Evolutionary conservation across 306 rosid species (phyloP), one percentile per base, ranked within the genome.

Genomic region (Fragaria nilgerrensis): DNA sequence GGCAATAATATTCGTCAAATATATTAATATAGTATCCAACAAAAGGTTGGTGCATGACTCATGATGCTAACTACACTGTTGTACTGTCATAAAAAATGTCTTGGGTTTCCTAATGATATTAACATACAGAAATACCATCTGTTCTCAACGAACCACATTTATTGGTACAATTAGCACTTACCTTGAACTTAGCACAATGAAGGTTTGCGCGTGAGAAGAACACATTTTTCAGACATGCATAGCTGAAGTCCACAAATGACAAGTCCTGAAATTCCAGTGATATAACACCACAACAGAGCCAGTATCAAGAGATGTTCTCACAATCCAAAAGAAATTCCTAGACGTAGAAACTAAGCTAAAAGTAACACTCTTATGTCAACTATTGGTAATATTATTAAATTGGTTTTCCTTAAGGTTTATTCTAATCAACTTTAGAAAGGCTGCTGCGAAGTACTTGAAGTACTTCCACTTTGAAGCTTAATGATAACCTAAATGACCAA

Each of bases 141-240:
- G 53, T 56, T 39, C 16, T 22, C 14, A 56, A 56, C 3, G 36
- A 20, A 36, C 49, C 65, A 73, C 25, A 22, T 17, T 55, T 62
- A 81, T 53, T 1, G 19, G 45, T 49, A 69, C 19, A 5, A 47
- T 53, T 49, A 76, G 13, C 83, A 64, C 11, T 78, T 78, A 94
- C 98, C 89, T 89, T 91, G 86, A 94, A 94, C 84, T 92, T 92
- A 72, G 98, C 97, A 77, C 89, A 87, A 1, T 84, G 96, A 76
- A 92, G 97, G 85, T 92, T 81, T 88, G 97, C 97, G 59, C 93
- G 88, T 75, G 97, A 90, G 82, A 94, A 92, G 84, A 92, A 94
- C 64, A 94, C 97, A 70, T 87, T 89, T 82, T 80, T 92, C 83
- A 92, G 89, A 80, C 97, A 90, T n/a, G 97, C 98, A 87, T 84